Evolutionary conservation across 768 basidiomycete species (phyloP).

Genomic region (Cubamyces sp.): DNA sequence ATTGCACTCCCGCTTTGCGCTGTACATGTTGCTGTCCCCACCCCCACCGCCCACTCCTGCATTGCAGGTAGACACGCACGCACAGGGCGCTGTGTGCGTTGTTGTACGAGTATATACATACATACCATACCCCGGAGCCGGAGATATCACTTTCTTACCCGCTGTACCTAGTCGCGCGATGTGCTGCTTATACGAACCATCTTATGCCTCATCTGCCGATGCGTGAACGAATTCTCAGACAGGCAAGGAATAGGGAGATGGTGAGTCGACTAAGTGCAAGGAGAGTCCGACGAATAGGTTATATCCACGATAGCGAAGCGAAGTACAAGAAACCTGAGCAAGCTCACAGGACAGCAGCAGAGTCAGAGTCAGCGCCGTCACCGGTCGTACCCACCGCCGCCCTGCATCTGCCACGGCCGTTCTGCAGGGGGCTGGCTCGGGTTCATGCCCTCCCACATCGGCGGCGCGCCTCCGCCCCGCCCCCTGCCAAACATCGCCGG

Average conservation of each 20-base stretch:
- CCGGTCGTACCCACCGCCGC: conserved; percentile 14
- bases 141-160: conserved; percentile 10
- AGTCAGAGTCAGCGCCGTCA: conserved; percentile 1
- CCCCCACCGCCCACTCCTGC: background rate
- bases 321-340: background rate
- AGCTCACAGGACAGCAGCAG: background rate
- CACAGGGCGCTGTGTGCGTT: conserved; percentile 17
- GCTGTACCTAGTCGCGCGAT: conserved; percentile 19
- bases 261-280: too few relatives aligned
- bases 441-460: conserved; percentile 33
- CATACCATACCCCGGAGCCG: conserved; percentile 11
- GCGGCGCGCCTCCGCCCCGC: conserved; percentile 38
- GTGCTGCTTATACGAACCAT: background rate
- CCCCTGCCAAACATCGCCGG: conserved; percentile 61
- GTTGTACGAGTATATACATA: conserved; percentile 24
- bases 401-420: conserved; percentile 45
- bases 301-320: conserved; percentile 17
- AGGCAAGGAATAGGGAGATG: background rate
- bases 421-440: conserved; percentile 45
- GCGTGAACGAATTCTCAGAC: background rate
- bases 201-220: conserved; percentile 5
- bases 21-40: conserved; percentile 3
- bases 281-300: too few relatives aligned
- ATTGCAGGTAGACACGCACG: conserved; percentile 20
- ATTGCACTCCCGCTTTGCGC: background rate